phyloP scores from a whole-genome alignment of 805 yeast species.

The Suhomyces xylopsoci region DNA sequence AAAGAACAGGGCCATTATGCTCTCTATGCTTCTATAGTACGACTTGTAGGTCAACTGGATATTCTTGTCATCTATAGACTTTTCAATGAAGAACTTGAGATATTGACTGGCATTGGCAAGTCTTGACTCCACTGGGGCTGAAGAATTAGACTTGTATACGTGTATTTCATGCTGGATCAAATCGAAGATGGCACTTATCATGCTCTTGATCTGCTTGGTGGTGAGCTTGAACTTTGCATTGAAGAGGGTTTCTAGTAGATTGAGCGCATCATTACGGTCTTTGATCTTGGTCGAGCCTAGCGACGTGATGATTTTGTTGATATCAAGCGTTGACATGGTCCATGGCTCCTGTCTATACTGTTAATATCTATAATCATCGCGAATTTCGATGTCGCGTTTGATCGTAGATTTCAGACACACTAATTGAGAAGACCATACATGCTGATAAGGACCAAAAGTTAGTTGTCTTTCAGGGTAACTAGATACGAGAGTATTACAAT shows the following conservation, averaged over 20 bases:
- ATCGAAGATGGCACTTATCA: conserved; percentile 23
- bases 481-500: background rate
- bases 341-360: background rate
- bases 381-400: background rate
- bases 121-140: conserved; percentile 26
- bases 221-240: conserved; percentile 15
- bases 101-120: conserved; percentile 30
- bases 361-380: background rate
- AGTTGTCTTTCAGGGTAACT: background rate
- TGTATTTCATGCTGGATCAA: conserved; percentile 36
- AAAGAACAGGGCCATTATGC: conserved; percentile 17
- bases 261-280: conserved; percentile 53
- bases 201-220: conserved; percentile 19
- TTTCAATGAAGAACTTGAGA: conserved; percentile 23
- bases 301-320: conserved; percentile 16
- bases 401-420: background rate
- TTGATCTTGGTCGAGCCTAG: conserved; percentile 50
- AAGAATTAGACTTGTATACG: conserved; percentile 18
- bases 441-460: background rate
- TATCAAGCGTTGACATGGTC: conserved; percentile 15
- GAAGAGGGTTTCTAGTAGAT: conserved; percentile 19
- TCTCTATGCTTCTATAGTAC: conserved; percentile 16
- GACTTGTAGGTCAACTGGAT: conserved; percentile 19
- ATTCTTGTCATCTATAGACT: conserved; percentile 10
- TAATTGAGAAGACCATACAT: background rate